Base-by-base conservation (phyloP, 495 filamentous ascomycete species). In the Daldinia grandis region DNA sequence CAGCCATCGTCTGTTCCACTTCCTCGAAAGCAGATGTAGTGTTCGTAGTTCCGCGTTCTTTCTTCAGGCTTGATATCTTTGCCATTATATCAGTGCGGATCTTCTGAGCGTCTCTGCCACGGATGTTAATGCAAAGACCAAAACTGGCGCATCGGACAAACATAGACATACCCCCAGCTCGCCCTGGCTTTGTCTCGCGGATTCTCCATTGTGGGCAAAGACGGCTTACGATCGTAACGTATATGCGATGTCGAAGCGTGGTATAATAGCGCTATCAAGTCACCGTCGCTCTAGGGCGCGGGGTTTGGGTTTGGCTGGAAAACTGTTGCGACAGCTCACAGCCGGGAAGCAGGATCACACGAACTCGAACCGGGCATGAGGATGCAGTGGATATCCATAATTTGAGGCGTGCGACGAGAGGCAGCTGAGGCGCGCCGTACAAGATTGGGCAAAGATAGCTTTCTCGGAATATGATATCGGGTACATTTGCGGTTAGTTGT, bases 341-440 rank as follows among this genome's bases (percentile, higher is more conserved):
- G 72, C 63, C 72, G 55, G 28, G 74, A 58, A 66, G 51, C 59
- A 57, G 71, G 71, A 74, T 78, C 76, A 78, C 76, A 78, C 76
- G 67, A 69, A 78, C 64, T 78, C 68, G 65, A 65, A 64, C 47
- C 62, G 69, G 57, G 33, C 50, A 40, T 61, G 61, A 67, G 60
- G 64, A 66, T 71, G 64, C 62, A 66, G 63, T 44, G 72, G 76
- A 71, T 68, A 74, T 74, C 76, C 76, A 78, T 78, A 78, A 42
- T 59, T 72, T 54, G 74, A 73, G 66, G 56, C 44, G 56, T 58
- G 63, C 47, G 72, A 71, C 37, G 59, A 40, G 40, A 58, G 37
- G 33, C 35, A 49, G 59, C 51, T 64, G 27, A 68, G 56, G 63
- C 40, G 73, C 71, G 66, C 70, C 64, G 67, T 56, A 56, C 60